Percentiles rank a stretch among this genome's conserved stretches.
Conservation (phyloP, 1,284 basidiomycete species). For the Marasmius tenuissimus region DNA sequence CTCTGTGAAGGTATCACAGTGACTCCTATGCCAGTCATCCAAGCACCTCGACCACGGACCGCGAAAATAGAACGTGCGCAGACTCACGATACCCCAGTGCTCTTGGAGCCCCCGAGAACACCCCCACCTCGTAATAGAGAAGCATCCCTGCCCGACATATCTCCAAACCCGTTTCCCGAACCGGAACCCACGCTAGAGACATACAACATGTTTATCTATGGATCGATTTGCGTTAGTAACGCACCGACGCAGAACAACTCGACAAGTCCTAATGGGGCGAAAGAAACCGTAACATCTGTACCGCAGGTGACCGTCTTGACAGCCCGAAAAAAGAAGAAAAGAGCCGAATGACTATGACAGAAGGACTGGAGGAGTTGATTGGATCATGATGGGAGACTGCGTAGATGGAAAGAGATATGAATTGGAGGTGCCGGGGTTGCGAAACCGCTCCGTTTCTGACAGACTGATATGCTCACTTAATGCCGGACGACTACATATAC, state of each 20-base stretch:
- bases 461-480: background rate
- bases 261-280: slow-evolving; percentile 12
- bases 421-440: background rate
- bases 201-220: slow-evolving; percentile 59
- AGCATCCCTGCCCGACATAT: slow-evolving; percentile 42
- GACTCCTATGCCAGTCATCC: slow-evolving; percentile 22
- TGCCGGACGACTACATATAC: background rate
- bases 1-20: slow-evolving; percentile 63
- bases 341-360: slow-evolving; percentile 25
- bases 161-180: slow-evolving; percentile 67
- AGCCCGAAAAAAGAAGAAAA: slow-evolving; percentile 64
- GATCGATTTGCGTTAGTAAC: slow-evolving; percentile 50
- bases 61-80: background rate
- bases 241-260: slow-evolving; percentile 9
- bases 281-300: slow-evolving; percentile 18
- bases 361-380: slow-evolving; percentile 12
- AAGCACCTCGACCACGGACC: slow-evolving; percentile 10
- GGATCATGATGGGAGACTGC: slow-evolving; percentile 1
- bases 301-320: slow-evolving; percentile 54
- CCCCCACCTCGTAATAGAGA: slow-evolving; percentile 42
- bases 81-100: slow-evolving; percentile 34
- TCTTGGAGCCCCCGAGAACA: slow-evolving; percentile 43
- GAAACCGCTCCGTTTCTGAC: background rate
- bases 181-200: slow-evolving; percentile 59
- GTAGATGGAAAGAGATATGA: background rate